These are phyloP conservation scores for Debaryomyces robertsiae DNA, from an alignment of 1,139 yeast genomes.

Conservation along the genomic window DNA sequence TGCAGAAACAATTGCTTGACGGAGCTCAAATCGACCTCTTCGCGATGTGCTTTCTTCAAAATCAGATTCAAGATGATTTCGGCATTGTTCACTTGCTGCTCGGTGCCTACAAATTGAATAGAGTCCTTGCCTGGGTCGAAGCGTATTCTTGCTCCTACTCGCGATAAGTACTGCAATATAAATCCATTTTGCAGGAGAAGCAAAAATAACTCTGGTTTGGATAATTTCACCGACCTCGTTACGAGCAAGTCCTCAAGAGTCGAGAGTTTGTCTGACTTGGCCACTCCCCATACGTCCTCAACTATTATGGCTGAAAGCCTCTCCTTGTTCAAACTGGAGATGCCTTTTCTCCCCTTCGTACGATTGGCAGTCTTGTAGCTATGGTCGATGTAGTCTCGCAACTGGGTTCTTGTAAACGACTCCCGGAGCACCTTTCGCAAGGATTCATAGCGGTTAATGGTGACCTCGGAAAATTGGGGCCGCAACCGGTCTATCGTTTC, in stretches of 20 bases:
- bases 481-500: conserved; percentile 17
- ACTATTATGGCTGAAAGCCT: conserved; percentile 30
- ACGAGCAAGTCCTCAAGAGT: conserved; percentile 43
- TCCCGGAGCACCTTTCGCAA: conserved; percentile 15
- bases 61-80: conserved; percentile 34
- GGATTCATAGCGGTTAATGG: conserved; percentile 15
- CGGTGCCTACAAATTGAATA: conserved; percentile 33
- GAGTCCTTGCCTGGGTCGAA: conserved; percentile 28
- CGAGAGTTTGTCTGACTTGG: conserved; percentile 28
- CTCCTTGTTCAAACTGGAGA: conserved; percentile 17
- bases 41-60: conserved; percentile 36
- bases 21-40: conserved; percentile 32
- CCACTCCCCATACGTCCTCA: conserved; percentile 41
- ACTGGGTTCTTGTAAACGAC: conserved; percentile 26
- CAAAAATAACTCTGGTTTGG: conserved; percentile 50
- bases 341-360: conserved; percentile 11
- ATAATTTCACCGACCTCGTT: conserved; percentile 39
- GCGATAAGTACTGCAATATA: conserved; percentile 50
- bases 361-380: conserved; percentile 12
- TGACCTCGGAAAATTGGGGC: conserved; percentile 16
- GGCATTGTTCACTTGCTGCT: conserved; percentile 36
- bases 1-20: conserved; percentile 27
- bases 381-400: conserved; percentile 22
- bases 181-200: conserved; percentile 51
- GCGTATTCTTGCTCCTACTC: conserved; percentile 57